Conservation (phyloP, 768 basidiomycete genomes). For the Podaxis mareebaensis region DNA sequence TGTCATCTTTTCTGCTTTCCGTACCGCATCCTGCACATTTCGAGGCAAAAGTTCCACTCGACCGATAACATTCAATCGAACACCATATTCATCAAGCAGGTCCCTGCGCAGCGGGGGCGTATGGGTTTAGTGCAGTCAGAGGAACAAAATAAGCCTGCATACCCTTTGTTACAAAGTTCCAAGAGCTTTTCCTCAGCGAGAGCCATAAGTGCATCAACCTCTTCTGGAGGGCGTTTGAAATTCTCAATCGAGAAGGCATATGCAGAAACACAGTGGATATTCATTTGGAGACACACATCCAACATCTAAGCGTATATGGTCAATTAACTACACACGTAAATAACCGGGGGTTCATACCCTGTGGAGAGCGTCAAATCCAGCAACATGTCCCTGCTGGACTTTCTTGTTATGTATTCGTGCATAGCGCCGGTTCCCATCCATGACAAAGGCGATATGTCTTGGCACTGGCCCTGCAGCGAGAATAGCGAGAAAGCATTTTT, state of each 20-base stretch:
- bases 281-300: slow-evolving; percentile 80
- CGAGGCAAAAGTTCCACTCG: slow-evolving; percentile 72
- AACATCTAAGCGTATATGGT: slow-evolving; percentile 55
- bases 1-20: slow-evolving; percentile 77
- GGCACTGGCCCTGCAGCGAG: slow-evolving; percentile 87
- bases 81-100: slow-evolving; percentile 77
- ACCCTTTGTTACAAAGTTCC: slow-evolving; percentile 85
- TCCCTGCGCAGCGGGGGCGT: slow-evolving; percentile 46
- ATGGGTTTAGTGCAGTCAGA: background rate
- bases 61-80: slow-evolving; percentile 84
- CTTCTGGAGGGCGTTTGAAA: slow-evolving; percentile 83
- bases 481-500: slow-evolving; percentile 58
- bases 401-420: slow-evolving; percentile 67
- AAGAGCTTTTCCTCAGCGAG: slow-evolving; percentile 75
- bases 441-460: slow-evolving; percentile 88
- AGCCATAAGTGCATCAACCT: slow-evolving; percentile 88
- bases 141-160: slow-evolving; percentile 25
- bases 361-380: slow-evolving; percentile 80
- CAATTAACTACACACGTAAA: background rate
- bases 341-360: slow-evolving; percentile 51
- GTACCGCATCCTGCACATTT: slow-evolving; percentile 67
- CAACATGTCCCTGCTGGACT: slow-evolving; percentile 78
- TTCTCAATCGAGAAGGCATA: slow-evolving; percentile 99
- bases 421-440: slow-evolving; percentile 96
- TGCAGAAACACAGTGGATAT: slow-evolving; percentile 83